Evolutionary conservation across 371 early-diverging fungal species (phyloP), one percentile per base, ranked within the genome.

Genomic region (Fennellomyces sp.): DNA sequence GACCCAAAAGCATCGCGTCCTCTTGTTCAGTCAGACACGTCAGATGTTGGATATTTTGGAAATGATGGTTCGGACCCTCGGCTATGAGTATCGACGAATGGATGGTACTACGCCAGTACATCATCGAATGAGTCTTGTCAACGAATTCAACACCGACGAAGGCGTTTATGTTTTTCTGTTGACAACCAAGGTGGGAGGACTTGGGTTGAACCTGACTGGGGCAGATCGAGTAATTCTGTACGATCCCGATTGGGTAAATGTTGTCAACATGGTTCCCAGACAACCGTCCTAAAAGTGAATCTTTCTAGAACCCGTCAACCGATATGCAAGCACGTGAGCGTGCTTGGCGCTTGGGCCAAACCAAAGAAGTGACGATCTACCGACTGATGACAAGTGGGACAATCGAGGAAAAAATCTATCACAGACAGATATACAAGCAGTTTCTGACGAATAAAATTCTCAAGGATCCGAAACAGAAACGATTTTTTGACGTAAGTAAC

Each of bases 381-480:
- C 87, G 98, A 10, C 75, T 99, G n/a, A 95, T 98, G 91, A 94
- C 96, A 15, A 87, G 90, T 12, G 96, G 97, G 5, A 98, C 99
- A 0, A 97, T 99, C 38, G 99, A 99, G 66, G 98, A 98, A 72
- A 98, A 98, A 74, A 96, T 98, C 4, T 96, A 96, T 72, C 96
- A 97, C 68, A 87, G 96, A 13, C 97, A 99, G 73, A 95, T 99
- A 30, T 98, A 96, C 76, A 99, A 99, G 69, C 94, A 95, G 68
- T 93, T 96, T 57, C 63, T 99, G 65, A 90, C 97, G 19, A 94
- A 96, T 85, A 96, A 95, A 73, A 93, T 99, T 28, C 79, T 99
- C 29, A 90, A 91, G 45, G 96, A 97, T 52, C 98, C 98, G 3
- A 88, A 90, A 49, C 94, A 96, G 62, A 81, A 83, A 64, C 84